These are phyloP conservation scores for Podaxis rugospora DNA, from an alignment of 768 basidiomycete genomes.

Conservation along the genomic window DNA sequence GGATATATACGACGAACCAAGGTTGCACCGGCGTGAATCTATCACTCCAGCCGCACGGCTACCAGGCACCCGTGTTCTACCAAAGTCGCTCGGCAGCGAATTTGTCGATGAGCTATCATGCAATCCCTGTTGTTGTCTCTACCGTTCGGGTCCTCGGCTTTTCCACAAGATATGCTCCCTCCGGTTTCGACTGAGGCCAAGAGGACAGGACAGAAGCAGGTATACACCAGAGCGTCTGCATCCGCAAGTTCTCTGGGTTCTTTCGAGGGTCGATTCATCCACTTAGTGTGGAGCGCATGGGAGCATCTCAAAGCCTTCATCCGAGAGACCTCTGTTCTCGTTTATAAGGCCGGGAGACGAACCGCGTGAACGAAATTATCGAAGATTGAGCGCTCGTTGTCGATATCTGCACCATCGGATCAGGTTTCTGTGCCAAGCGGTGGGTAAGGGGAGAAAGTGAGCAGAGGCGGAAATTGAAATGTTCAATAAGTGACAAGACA, in stretches of 20 bases:
- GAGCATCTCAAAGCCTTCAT: background rate
- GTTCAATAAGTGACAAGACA: too few species aligned
- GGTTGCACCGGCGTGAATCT: conserved; percentile 48
- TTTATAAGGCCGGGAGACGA: too few species aligned
- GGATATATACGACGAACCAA: background rate
- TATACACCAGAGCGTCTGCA: conserved; percentile 45
- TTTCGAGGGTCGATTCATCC: conserved; percentile 14
- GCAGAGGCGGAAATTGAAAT: too few species aligned
- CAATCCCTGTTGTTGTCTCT: conserved; percentile 48
- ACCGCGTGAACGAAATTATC: too few species aligned
- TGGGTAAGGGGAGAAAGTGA: too few species aligned
- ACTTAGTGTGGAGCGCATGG: background rate
- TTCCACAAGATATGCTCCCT: background rate
- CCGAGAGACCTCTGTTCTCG: background rate
- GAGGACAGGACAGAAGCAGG: conserved; percentile 39
- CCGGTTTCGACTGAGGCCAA: conserved; percentile 31
- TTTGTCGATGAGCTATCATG: conserved; percentile 23
- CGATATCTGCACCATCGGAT: too few species aligned
- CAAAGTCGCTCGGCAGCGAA: background rate
- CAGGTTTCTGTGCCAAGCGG: too few species aligned
- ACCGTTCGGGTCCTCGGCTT: conserved; percentile 30
- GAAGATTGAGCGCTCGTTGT: too few species aligned
- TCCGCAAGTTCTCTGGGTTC: conserved; percentile 22
- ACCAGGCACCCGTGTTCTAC: background rate
- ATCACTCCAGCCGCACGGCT: conserved; percentile 45